A percentile compares a stretch with the other conserved stretches of the same genome.
Evolutionary conservation across 2,329 filamentous ascomycete genomes (phyloP).

Genomic region (Aspergillus fumigatiaffinis): DNA sequence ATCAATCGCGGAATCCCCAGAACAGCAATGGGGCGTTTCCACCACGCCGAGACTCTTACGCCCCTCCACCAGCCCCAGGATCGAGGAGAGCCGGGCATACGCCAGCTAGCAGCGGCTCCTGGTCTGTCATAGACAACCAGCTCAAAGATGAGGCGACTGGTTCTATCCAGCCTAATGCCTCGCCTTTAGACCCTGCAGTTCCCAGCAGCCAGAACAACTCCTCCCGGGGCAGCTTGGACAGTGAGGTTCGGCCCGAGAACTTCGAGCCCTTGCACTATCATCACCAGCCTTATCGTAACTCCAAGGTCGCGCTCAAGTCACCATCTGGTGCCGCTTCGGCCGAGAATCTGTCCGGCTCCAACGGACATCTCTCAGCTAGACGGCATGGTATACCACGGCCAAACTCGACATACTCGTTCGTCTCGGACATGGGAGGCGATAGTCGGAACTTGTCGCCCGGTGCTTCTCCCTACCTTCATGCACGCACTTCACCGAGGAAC

Average conservation of each 20-base stretch:
- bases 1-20: constrained; percentile 14
- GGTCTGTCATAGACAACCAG: constrained; percentile 30
- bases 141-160: constrained; percentile 20
- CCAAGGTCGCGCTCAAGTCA: constrained; percentile 24
- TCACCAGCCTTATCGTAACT: constrained; percentile 45
- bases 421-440: constrained; percentile 63
- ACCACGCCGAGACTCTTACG: constrained; percentile 22
- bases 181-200: constrained; percentile 23
- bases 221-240: constrained; percentile 36
- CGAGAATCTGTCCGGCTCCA: constrained; percentile 51
- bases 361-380: constrained; percentile 59
- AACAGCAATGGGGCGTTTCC: constrained; percentile 18
- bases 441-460: constrained; percentile 57
- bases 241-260: constrained; percentile 28
- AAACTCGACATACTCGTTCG: constrained; percentile 69
- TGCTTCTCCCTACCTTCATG: constrained; percentile 46
- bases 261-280: constrained; percentile 51
- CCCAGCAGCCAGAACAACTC: constrained; percentile 27
- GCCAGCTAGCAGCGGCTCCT: constrained; percentile 33
- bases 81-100: constrained; percentile 23
- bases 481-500: constrained; percentile 47
- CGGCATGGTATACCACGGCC: constrained; percentile 58
- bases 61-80: constrained; percentile 13
- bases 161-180: constrained; percentile 10
- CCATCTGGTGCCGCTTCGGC: constrained; percentile 30